Evolutionary conservation across 345 rosid species (phyloP).

Genomic region (Atalantia buxifolia): DNA sequence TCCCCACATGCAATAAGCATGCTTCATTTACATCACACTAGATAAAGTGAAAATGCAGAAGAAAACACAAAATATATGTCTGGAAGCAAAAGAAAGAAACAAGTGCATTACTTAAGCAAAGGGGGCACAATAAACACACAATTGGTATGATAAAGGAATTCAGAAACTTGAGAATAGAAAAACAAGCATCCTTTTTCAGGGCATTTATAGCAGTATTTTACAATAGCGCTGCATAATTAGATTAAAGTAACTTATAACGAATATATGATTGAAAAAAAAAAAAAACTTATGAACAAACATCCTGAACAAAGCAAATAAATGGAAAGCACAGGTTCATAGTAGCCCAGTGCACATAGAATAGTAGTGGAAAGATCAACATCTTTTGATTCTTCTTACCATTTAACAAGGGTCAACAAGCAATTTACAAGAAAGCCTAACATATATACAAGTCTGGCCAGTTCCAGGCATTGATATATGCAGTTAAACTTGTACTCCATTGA

Average conservation of each 20-base stretch:
- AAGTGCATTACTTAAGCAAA: not conserved
- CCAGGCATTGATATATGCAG: not conserved
- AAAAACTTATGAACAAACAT: not conserved
- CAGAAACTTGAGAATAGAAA: not conserved
- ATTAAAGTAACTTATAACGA: not conserved
- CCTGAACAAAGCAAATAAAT: not conserved
- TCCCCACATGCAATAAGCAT: not conserved
- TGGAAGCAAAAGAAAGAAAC: not conserved
- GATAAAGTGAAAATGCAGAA: not conserved
- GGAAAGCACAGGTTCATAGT: not conserved
- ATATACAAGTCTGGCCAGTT: not conserved
- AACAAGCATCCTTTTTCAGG: not conserved
- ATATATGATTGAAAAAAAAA: not conserved
- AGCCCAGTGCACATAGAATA: not conserved
- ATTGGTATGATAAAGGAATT: not conserved
- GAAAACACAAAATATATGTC: not conserved
- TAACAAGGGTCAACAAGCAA: not conserved
- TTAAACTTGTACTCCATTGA: not conserved
- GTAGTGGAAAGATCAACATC: not conserved
- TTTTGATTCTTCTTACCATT: not conserved
- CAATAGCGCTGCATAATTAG: not conserved
- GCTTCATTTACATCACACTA: not conserved
- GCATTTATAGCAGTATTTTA: not conserved
- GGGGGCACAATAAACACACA: not conserved
- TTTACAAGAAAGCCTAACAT: not conserved